Percentiles rank a stretch among this genome's conserved stretches.
phyloP scores from a whole-genome alignment of 306 rosid genomes.

The Senna siamea region DNA sequence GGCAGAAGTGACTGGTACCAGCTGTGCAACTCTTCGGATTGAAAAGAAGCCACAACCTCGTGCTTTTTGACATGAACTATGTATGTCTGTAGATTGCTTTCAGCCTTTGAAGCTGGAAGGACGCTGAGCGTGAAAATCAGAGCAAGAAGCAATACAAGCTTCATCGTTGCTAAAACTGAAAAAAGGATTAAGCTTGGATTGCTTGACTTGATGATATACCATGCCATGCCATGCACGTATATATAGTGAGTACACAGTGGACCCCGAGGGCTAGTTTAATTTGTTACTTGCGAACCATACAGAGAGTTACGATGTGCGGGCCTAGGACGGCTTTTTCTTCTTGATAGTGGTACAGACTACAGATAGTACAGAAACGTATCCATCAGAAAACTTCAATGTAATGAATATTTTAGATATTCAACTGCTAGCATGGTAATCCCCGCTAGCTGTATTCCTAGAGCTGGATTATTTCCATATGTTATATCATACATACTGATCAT shows the following conservation, averaged over 20 bases:
- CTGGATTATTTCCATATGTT: not conserved
- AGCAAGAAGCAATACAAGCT: slow-evolving; percentile 35
- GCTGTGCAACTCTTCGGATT: slow-evolving; percentile 48
- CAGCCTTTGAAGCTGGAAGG: slow-evolving; percentile 30
- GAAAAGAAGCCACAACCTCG: slow-evolving; percentile 23
- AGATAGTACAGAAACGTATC: too few relatives aligned
- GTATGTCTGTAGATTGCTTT: slow-evolving; percentile 42
- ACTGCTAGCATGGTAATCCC: not conserved
- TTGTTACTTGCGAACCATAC: not conserved
- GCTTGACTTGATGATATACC: not conserved
- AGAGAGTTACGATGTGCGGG: slow-evolving; percentile 7
- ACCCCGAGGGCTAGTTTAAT: too few relatives aligned
- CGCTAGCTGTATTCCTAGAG: not conserved
- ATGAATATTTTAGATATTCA: not conserved
- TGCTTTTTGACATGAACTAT: slow-evolving; percentile 62
- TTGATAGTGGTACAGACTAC: too few relatives aligned
- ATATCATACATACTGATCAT: too few relatives aligned
- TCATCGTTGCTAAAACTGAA: slow-evolving; percentile 1
- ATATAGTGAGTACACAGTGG: slow-evolving; percentile 28
- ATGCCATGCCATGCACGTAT: slow-evolving; percentile 23
- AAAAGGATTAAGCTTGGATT: not conserved
- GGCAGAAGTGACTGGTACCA: slow-evolving; percentile 71
- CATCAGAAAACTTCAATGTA: too few relatives aligned
- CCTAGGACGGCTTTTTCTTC: slow-evolving; percentile 34
- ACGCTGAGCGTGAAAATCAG: slow-evolving; percentile 38